These are phyloP conservation scores for Aspergillus heteromorphus DNA, from an alignment of 495 filamentous ascomycete species.

Conservation along the genomic window DNA sequence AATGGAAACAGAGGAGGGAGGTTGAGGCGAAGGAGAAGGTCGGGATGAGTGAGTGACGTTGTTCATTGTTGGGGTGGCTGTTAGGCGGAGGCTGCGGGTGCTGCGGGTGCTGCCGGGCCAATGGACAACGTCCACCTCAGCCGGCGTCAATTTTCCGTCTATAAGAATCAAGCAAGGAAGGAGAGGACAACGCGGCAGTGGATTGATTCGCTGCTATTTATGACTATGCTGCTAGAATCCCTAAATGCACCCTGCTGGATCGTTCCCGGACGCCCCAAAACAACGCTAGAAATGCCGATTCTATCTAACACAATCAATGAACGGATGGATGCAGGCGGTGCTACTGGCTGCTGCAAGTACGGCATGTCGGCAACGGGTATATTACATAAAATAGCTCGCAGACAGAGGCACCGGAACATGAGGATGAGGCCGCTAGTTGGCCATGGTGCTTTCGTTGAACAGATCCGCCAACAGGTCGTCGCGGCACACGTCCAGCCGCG, in stretches of 20 bases:
- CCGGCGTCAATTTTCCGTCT: background rate
- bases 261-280: background rate
- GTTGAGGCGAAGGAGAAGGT: constrained; percentile 13
- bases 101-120: constrained; percentile 16
- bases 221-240: background rate
- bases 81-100: constrained; percentile 11
- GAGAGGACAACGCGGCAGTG: too few relatives aligned
- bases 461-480: constrained; percentile 70
- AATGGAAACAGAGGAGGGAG: constrained; percentile 7
- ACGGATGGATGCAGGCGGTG: background rate
- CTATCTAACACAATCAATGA: background rate
- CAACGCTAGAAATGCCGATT: background rate
- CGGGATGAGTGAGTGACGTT: constrained; percentile 29
- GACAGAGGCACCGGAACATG: background rate
- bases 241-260: background rate
- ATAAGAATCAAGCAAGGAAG: too few relatives aligned
- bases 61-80: too few relatives aligned
- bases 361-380: constrained; percentile 1
- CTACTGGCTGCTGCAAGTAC: background rate
- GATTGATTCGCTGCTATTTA: background rate
- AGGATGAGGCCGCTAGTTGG: constrained; percentile 19
- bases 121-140: constrained; percentile 8
- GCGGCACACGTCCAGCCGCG: constrained; percentile 65
- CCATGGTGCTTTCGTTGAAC: constrained; percentile 68
- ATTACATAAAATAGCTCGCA: constrained; percentile 2